These are phyloP conservation scores for Gymnopilus dilepis DNA, from an alignment of 768 basidiomycete species.

Conservation along the genomic window DNA sequence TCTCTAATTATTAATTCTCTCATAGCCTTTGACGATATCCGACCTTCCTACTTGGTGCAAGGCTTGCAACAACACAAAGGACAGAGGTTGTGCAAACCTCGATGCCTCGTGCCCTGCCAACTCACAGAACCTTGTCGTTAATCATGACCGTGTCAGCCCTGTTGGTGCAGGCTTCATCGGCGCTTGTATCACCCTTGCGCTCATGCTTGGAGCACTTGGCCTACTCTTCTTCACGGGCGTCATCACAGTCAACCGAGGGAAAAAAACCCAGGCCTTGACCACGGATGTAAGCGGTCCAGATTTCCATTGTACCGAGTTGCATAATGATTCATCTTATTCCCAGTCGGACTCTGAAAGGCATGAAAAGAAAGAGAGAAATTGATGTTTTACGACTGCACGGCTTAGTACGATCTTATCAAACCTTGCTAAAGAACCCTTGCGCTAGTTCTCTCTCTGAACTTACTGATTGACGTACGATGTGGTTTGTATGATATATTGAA, in stretches of 20 bases:
- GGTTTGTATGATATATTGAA: no score
- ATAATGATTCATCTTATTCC: neutral
- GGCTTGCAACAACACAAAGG: conserved; percentile 58
- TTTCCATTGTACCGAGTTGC: no score
- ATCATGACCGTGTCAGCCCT: conserved; percentile 46
- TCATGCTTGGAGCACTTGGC: conserved; percentile 43
- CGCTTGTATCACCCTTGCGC: conserved; percentile 56
- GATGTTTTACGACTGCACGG: neutral
- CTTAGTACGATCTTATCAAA: no score
- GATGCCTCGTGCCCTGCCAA: conserved; percentile 37
- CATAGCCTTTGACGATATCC: conserved; percentile 54
- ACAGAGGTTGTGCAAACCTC: conserved; percentile 61
- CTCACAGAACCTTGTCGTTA: conserved; percentile 17
- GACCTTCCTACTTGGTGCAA: conserved; percentile 63
- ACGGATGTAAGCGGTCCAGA: neutral
- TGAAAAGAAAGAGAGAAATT: neutral
- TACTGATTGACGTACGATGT: no score
- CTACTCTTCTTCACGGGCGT: conserved; percentile 48
- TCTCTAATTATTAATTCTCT: conserved; percentile 1
- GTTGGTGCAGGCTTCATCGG: conserved; percentile 73
- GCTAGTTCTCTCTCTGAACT: no score
- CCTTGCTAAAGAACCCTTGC: no score
- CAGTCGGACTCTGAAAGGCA: conserved; percentile 1
- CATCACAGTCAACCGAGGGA: conserved; percentile 31
- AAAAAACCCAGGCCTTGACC: neutral